These are phyloP conservation scores for Ramaria sp. DNA, from an alignment of 768 basidiomycete genomes.

Conservation along the genomic window DNA sequence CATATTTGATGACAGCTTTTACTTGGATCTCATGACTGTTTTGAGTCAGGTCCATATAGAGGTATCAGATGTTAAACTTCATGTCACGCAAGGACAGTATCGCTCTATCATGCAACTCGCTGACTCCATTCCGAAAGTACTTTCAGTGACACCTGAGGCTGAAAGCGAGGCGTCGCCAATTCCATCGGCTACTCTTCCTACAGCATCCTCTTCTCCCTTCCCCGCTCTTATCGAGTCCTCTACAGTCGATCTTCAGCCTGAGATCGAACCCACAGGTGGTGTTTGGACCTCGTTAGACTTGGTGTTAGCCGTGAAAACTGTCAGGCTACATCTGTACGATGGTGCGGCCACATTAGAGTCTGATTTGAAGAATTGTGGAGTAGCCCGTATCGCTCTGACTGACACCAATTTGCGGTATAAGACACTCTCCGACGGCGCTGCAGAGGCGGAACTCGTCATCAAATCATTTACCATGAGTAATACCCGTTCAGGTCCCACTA, in stretches of 20 bases:
- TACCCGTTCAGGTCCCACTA: conserved; percentile 68
- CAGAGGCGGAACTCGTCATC: conserved; percentile 80
- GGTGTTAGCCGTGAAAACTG: conserved; percentile 51
- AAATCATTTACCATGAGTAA: conserved; percentile 88
- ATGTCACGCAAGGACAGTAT: conserved; percentile 81
- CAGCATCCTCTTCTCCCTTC: conserved; percentile 5
- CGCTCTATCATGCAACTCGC: conserved; percentile 52
- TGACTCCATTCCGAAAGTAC: conserved; percentile 56
- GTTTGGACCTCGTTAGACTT: conserved; percentile 65
- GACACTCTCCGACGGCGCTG: conserved; percentile 69
- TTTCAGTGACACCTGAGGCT: conserved; percentile 38
- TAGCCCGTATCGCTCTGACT: conserved; percentile 76
- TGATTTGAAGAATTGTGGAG: conserved; percentile 65
- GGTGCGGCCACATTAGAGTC: conserved; percentile 41
- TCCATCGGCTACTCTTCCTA: conserved; percentile 13
- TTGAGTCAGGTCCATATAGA: conserved; percentile 49
- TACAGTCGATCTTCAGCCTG: conserved; percentile 38
- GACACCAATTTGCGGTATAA: conserved; percentile 73
- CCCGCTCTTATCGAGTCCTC: conserved; percentile 14
- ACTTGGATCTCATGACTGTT: not conserved
- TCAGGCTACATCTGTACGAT: conserved; percentile 85
- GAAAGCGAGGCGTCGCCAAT: conserved; percentile 18
- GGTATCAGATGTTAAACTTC: conserved; percentile 75
- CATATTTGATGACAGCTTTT: conserved; percentile 9
- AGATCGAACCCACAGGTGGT: conserved; percentile 30